phyloP scores from a whole-genome alignment of 108 stramenopile species.

The Bacterosira constricta region DNA sequence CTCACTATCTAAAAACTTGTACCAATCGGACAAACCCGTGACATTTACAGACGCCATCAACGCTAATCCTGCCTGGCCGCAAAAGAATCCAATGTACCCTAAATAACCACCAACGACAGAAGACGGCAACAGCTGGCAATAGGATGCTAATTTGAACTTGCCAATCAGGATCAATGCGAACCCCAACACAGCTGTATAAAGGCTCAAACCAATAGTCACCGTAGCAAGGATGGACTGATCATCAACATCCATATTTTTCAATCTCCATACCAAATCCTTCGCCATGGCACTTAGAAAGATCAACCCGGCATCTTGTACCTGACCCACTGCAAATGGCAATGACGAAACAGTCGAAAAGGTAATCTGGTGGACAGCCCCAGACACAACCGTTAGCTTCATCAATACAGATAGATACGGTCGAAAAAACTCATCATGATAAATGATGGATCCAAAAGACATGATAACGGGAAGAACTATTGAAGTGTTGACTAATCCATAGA shows the following conservation, averaged over 20 bases:
- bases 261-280: constrained; percentile 62
- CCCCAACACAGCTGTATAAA: constrained; percentile 88
- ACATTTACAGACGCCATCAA: constrained; percentile 73
- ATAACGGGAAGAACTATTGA: constrained; percentile 85
- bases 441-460: constrained; percentile 89
- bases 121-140: constrained; percentile 93
- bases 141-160: constrained; percentile 78
- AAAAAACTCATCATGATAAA: constrained; percentile 84
- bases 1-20: constrained; percentile 37
- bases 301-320: constrained; percentile 96
- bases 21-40: constrained; percentile 60
- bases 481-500: constrained; percentile 82
- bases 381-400: constrained; percentile 81
- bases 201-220: constrained; percentile 72
- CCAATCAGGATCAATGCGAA: constrained; percentile 83
- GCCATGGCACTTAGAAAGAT: constrained; percentile 96
- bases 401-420: constrained; percentile 77
- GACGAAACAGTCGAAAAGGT: constrained; percentile 84
- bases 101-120: constrained; percentile 97
- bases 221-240: constrained; percentile 76
- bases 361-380: constrained; percentile 92
- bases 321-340: constrained; percentile 94
- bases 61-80: constrained; percentile 89
- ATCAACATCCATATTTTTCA: constrained; percentile 36
- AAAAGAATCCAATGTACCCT: constrained; percentile 98